phyloP scores from a whole-genome alignment of 805 yeast genomes.

The Candida chauliodis region DNA sequence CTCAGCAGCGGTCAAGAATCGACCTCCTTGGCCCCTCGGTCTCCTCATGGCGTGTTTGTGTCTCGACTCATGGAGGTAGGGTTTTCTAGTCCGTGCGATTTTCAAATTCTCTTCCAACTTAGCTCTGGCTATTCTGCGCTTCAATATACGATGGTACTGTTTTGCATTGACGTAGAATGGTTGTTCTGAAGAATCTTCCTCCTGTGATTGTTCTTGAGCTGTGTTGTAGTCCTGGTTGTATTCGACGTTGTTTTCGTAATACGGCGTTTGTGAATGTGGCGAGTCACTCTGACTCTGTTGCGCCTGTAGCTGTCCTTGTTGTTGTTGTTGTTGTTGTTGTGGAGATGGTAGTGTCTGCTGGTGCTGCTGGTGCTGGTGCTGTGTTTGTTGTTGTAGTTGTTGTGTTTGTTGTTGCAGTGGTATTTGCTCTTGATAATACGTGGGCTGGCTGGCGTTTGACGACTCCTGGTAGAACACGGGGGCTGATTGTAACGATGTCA shows the following conservation, averaged over 20 bases:
- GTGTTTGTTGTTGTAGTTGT: too few relatives aligned
- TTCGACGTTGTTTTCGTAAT: conserved; percentile 2
- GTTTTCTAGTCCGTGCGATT: conserved; percentile 85
- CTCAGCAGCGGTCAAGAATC: conserved; percentile 89
- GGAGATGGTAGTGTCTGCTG: not conserved
- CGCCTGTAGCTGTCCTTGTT: not conserved
- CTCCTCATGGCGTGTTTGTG: conserved; percentile 99
- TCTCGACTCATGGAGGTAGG: conserved; percentile 93
- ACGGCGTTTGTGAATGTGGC: not conserved
- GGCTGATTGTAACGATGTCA: conserved; percentile 29
- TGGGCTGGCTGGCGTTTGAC: not conserved
- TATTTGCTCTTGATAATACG: not conserved
- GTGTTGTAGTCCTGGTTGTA: conserved; percentile 10
- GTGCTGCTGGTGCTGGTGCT: too few relatives aligned
- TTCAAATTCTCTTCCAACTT: conserved; percentile 84
- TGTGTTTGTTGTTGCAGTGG: too few relatives aligned
- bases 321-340: not conserved
- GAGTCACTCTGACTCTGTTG: not conserved
- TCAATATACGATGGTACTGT: conserved; percentile 91
- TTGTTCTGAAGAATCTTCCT: conserved; percentile 52
- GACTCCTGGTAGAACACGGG: conserved; percentile 26
- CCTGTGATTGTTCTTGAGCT: conserved; percentile 10
- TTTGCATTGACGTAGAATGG: conserved; percentile 98
- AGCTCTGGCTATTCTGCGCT: conserved; percentile 91
- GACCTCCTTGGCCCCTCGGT: conserved; percentile 98